Percentiles rank a stretch among this genome's conserved stretches.
Evolutionary conservation across 169 alveolate genomes (phyloP).

Genomic region (Eimeria zaria): DNA sequence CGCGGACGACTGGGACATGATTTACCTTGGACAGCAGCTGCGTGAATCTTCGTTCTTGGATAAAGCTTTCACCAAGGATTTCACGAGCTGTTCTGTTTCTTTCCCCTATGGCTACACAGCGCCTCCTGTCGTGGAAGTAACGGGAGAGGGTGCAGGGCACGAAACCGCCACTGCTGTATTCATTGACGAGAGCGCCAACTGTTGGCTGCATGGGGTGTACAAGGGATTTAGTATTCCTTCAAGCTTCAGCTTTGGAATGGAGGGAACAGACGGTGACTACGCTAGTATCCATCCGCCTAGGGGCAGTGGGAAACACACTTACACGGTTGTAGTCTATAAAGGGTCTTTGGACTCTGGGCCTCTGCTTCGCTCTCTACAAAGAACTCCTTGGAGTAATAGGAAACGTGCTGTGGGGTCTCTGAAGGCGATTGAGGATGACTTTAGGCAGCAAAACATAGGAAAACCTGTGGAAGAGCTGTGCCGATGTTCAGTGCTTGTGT

Average conservation of each 20-base stretch:
- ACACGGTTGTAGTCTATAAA: constrained; percentile 21
- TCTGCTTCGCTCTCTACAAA: neutral
- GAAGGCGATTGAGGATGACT: neutral
- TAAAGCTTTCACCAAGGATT: neutral
- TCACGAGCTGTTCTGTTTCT: constrained; percentile 1
- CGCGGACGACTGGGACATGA: neutral
- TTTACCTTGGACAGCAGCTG: neutral
- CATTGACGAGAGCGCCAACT: constrained; percentile 19
- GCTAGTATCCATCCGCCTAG: constrained; percentile 40
- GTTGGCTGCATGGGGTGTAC: neutral
- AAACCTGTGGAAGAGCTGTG: constrained; percentile 55
- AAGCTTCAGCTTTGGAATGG: constrained; percentile 10
- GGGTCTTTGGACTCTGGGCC: constrained; percentile 13
- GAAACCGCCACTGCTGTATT: constrained; percentile 40
- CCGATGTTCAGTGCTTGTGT: constrained; percentile 28
- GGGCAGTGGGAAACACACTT: constrained; percentile 24
- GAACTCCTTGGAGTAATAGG: constrained; percentile 9
- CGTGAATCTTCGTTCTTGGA: neutral
- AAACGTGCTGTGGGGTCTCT: constrained; percentile 44
- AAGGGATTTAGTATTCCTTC: neutral
- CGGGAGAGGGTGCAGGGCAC: neutral
- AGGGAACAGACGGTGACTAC: constrained; percentile 35
- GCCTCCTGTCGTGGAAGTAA: constrained; percentile 33
- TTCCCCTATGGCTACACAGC: neutral
- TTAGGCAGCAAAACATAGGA: neutral